Evolutionary conservation across 208 protist species (phyloP).

Genomic region (Acanthamoeba comandoni): DNA sequence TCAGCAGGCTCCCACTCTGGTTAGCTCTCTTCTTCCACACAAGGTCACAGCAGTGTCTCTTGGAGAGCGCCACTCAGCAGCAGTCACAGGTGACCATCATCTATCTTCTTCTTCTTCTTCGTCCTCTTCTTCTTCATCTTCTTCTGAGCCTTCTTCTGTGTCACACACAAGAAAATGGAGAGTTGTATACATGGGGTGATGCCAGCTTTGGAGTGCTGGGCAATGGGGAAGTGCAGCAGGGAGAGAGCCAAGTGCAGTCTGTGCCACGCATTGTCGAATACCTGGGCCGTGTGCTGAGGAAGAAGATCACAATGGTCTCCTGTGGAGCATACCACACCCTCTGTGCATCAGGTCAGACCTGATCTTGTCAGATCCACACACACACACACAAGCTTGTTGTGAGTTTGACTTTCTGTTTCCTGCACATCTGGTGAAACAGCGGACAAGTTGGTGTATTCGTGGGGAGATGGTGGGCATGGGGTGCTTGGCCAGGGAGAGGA

Average conservation of each 20-base stretch:
- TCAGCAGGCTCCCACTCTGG: not conserved
- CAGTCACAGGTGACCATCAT: conserved; percentile 15
- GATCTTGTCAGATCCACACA: no score
- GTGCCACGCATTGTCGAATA: conserved; percentile 47
- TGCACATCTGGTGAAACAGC: no score
- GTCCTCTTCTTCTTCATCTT: not conserved
- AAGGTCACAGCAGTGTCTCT: conserved; percentile 11
- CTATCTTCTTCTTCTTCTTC: not conserved
- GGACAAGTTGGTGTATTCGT: conserved; percentile 63
- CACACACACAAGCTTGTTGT: no score
- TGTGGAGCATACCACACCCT: conserved; percentile 70
- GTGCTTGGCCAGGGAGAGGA: conserved; percentile 63
- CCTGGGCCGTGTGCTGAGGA: conserved; percentile 4
- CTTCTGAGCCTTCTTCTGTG: no score
- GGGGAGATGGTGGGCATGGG: conserved; percentile 54
- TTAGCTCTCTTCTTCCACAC: not conserved
- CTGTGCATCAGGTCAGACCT: conserved; percentile 13
- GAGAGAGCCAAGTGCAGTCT: conserved; percentile 46
- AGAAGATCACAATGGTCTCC: conserved; percentile 50
- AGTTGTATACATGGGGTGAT: conserved; percentile 71
- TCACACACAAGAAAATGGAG: conserved; percentile 19
- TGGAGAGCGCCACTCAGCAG: conserved; percentile 55
- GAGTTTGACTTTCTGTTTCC: no score
- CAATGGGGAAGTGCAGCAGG: conserved; percentile 65
- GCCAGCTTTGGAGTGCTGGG: conserved; percentile 63